Evolutionary conservation across 371 early-diverging fungal species (phyloP), one percentile per base, ranked within the genome.

Genomic region (Apophysomyces ossiformis): DNA sequence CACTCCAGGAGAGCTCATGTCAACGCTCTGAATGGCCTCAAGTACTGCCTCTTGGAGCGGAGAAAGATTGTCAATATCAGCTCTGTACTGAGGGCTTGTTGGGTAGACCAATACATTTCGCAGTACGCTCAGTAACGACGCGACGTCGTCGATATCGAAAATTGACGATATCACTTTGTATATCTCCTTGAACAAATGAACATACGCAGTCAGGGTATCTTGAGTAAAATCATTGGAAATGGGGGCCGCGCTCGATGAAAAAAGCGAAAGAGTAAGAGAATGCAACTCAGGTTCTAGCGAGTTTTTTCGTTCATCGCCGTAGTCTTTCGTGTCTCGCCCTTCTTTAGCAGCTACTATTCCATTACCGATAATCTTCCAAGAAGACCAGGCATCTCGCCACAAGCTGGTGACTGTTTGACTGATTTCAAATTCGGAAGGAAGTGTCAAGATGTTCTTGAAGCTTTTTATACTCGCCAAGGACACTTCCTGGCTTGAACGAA

Each of bases 281-380:
- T 75, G 74, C 9, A 72, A 59, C 36, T 81, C 71, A 7, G 68
- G 57, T 26, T 75, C 73, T 15, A 76, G 58, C 16, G 63, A 39
- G 43, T 66, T 65, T 38, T 59, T 64, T 9, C 68, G 60, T 45
- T 60, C 44, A 16, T 35, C 45, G 13, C 45, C 13, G 18, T n/a
- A 12, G 50, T 37, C 38, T 46, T 16, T 16, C 35, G 11, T n/a
- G 12, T 38, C 37, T 9, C 32, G 43, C 9, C 64, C 60, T 7
- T 57, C 56, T 38, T 72, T 63, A 1, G 57, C 47, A 1, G 43
- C 16, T 1, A 58, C 60, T 5, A 90, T 86, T n/a, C 82, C 85
- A 18, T 73, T 63, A 2, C 94, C 94, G 69, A 95, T 92, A 9
- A 73, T 75, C 43, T 89, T 83, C 97, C 97, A 96, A 0, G 86